These are phyloP conservation scores for Furcasterigmium sp. DNA, from an alignment of 2,329 filamentous ascomycete species.

Conservation along the genomic window DNA sequence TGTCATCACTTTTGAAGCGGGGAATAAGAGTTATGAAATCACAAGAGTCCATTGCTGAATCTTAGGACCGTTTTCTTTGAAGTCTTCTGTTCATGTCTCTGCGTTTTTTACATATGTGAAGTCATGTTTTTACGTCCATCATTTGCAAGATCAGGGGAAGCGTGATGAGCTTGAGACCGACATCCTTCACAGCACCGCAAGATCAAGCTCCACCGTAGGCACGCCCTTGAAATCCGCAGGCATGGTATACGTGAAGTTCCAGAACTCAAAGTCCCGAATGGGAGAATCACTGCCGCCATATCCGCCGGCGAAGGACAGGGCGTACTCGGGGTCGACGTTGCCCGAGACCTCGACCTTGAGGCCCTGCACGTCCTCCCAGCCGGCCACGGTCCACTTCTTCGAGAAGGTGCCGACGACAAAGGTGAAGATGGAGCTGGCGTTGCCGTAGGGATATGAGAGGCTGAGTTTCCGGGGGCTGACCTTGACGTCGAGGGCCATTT, in stretches of 20 bases:
- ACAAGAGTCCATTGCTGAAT: no score
- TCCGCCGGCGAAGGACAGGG: constrained; percentile 35
- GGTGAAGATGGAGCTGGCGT: constrained; percentile 40
- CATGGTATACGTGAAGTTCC: constrained; percentile 38
- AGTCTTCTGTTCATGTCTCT: no score
- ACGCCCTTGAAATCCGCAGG: constrained; percentile 22
- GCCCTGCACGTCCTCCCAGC: constrained; percentile 43
- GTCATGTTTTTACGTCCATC: no score
- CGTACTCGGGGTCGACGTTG: constrained; percentile 32
- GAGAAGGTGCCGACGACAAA: constrained; percentile 42
- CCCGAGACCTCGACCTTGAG: constrained; percentile 38
- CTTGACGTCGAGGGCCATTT: constrained; percentile 31
- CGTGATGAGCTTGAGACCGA: no score
- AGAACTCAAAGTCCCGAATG: constrained; percentile 37
- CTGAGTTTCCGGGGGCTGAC: constrained; percentile 36
- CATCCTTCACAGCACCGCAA: neutral
- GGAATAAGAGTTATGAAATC: no score
- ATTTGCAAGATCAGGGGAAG: no score
- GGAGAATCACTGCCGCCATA: constrained; percentile 24
- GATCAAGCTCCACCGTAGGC: constrained; percentile 7
- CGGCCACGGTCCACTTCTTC: constrained; percentile 34
- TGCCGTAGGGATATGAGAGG: constrained; percentile 49
- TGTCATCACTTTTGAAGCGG: neutral
- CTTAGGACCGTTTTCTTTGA: no score
- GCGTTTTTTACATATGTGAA: neutral